Percentiles rank a stretch among this genome's conserved stretches.
Evolutionary conservation across 2,329 filamentous ascomycete genomes (phyloP).

Genomic region (Fusarium gaditjirri): DNA sequence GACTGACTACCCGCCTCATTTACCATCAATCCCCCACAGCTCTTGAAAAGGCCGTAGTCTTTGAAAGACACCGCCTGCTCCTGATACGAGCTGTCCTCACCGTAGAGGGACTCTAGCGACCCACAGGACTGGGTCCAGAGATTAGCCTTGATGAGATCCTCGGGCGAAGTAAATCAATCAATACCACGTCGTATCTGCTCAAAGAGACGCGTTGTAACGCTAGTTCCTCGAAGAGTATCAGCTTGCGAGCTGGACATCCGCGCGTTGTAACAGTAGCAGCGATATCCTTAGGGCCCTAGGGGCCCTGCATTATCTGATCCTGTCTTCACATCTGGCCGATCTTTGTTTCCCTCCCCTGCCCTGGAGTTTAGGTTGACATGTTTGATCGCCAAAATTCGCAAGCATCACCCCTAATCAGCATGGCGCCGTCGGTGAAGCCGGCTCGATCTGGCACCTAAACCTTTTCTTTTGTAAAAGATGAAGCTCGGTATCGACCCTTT

Average conservation of each 20-base stretch:
- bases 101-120: conserved; percentile 14
- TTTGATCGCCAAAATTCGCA: conserved; percentile 28
- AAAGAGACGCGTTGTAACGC: conserved; percentile 16
- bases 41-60: background rate
- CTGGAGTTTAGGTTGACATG: background rate
- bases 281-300: conserved; percentile 1
- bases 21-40: conserved; percentile 11
- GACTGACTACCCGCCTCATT: conserved; percentile 12
- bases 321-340: conserved; percentile 11
- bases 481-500: background rate
- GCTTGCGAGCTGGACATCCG: conserved; percentile 23
- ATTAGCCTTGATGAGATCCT: conserved; percentile 34
- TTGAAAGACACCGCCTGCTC: background rate
- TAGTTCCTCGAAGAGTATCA: conserved; percentile 11
- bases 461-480: background rate
- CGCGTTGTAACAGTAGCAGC: conserved; percentile 11
- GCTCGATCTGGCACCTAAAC: background rate
- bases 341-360: conserved; percentile 3
- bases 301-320: conserved; percentile 13
- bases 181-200: conserved; percentile 20
- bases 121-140: conserved; percentile 23
- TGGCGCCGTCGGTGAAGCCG: background rate
- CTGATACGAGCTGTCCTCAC: conserved; percentile 7
- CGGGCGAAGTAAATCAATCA: conserved; percentile 24
- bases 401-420: conserved; percentile 8